Base-by-base conservation (phyloP, 768 basidiomycete species). In the Suillus alpinus region DNA sequence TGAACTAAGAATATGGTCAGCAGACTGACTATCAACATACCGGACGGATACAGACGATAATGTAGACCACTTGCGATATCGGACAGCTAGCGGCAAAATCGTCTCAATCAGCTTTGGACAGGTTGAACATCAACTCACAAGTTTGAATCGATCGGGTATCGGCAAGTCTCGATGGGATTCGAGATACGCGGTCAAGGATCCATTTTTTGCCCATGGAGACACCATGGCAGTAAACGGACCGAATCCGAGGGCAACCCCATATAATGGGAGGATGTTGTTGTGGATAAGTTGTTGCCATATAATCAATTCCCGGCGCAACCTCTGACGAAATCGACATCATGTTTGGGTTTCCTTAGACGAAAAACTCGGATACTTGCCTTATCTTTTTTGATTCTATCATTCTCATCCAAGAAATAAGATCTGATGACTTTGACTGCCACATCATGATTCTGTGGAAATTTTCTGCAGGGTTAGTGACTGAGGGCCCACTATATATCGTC, bases 191-290 rank as follows among this genome's bases (percentile, higher is more conserved):
- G 46, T 64, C 43, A 69, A 40, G 26, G 57, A 59, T 7, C 66
- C 68, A n/a, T 68, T 58, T 10, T 65, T 64, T n/a, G 62, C 57
- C 66, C 68, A 66, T 4, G 68, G 68, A 41, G 59, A 71, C 5
- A 71, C 62, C 67, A 68, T 68, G 14, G 68, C 67, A 29, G 61
- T 32, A 31, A 59, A 65, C 5, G 63, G 66, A 26, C 70, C 68
- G 59, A 65, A 70, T 47, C 65, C 69, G 36, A 59, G 59, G n/a
- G 65, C 53, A 3, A 64, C 23, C 9, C 70, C 68, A 34, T 49
- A 63, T 20, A 70, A 61, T 6, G 65, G 65, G 6, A 71, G 47
- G 16, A 71, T 59, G 55, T 71, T 71, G 20, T 43, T 39, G 32
- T 71, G 67, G 9, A 49, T 16, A 29, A 71, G 62, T 41, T 49